Conservation (phyloP, 768 basidiomycete species). For the Hypholoma sublateritium region DNA sequence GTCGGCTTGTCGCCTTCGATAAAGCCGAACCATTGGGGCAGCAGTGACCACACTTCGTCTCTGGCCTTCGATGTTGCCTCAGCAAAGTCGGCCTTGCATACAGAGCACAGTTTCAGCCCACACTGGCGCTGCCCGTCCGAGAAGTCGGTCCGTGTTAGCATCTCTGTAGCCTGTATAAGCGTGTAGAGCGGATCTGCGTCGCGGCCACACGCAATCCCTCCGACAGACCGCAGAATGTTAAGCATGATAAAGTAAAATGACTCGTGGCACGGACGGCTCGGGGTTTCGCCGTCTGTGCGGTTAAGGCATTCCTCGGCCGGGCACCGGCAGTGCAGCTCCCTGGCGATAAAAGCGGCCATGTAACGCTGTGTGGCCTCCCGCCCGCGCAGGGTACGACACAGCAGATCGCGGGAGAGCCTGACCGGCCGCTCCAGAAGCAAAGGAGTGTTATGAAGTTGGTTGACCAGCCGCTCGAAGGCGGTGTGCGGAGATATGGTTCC, state of each 20-base stretch:
- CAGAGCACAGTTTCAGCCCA: slow-evolving; percentile 33
- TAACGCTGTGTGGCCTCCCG: slow-evolving; percentile 65
- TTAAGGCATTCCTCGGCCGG: slow-evolving; percentile 52
- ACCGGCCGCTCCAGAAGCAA: slow-evolving; percentile 17
- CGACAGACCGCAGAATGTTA: slow-evolving; percentile 67
- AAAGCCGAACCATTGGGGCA: slow-evolving; percentile 69
- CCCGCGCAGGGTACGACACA: slow-evolving; percentile 52
- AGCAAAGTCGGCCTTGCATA: slow-evolving; percentile 46
- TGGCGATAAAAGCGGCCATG: slow-evolving; percentile 58
- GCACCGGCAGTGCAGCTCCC: slow-evolving; percentile 48
- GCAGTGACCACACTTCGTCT: slow-evolving; percentile 58
- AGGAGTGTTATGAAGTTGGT: slow-evolving; percentile 15
- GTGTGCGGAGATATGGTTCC: slow-evolving; percentile 43
- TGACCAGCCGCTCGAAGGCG: slow-evolving; percentile 26
- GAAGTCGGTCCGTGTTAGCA: slow-evolving; percentile 72
- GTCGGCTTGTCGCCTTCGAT: slow-evolving; percentile 17
- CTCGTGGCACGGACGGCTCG: slow-evolving; percentile 51
- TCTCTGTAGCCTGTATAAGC: slow-evolving; percentile 65
- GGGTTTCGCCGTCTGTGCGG: slow-evolving; percentile 29
- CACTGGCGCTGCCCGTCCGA: slow-evolving; percentile 59
- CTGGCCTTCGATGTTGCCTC: slow-evolving; percentile 46
- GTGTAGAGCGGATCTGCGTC: slow-evolving; percentile 77
- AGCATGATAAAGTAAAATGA: slow-evolving; percentile 78
- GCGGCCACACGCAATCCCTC: slow-evolving; percentile 69
- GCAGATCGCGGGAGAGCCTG: slow-evolving; percentile 35